phyloP scores from a whole-genome alignment of 345 rosid genomes.

The Raphanus sativus region DNA sequence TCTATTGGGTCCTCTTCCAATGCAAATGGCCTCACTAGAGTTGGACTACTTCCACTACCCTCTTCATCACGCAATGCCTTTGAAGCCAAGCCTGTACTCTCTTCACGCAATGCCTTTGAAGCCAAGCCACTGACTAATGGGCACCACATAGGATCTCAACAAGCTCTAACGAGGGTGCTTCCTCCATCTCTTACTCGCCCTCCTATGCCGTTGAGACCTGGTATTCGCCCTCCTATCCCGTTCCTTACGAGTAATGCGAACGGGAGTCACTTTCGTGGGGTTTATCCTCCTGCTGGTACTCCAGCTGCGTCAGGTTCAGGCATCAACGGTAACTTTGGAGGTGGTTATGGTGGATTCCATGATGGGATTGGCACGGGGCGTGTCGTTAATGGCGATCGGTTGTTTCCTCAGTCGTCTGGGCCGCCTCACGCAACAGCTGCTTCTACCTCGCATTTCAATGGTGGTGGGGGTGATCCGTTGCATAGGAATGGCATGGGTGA shows the following conservation, averaged over 20 bases:
- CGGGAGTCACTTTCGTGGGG: constrained; percentile 45
- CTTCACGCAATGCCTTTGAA: constrained; percentile 35
- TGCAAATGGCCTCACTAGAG: constrained; percentile 23
- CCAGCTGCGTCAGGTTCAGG: constrained; percentile 43
- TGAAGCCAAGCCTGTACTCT: constrained; percentile 18
- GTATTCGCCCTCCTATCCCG: constrained; percentile 34
- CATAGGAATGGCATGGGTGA: constrained; percentile 52
- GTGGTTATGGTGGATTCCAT: constrained; percentile 34
- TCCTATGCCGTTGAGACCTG: constrained; percentile 35
- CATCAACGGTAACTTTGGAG: constrained; percentile 47
- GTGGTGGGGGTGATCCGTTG: constrained; percentile 49
- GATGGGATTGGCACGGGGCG: constrained; percentile 48
- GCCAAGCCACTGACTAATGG: constrained; percentile 19
- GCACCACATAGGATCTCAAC: constrained; percentile 52
- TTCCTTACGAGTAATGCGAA: constrained; percentile 38
- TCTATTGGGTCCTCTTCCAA: constrained; percentile 47
- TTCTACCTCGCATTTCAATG: constrained; percentile 45
- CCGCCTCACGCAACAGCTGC: constrained; percentile 44
- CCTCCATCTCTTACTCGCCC: constrained; percentile 47
- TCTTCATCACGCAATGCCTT: constrained; percentile 27
- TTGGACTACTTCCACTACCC: constrained; percentile 14
- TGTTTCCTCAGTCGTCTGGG: constrained; percentile 65
- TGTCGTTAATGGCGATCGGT: constrained; percentile 56
- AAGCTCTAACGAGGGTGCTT: constrained; percentile 59
- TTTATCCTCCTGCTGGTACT: constrained; percentile 15